phyloP scores from a whole-genome alignment of 345 rosid species.

The Erodium maritimum region DNA sequence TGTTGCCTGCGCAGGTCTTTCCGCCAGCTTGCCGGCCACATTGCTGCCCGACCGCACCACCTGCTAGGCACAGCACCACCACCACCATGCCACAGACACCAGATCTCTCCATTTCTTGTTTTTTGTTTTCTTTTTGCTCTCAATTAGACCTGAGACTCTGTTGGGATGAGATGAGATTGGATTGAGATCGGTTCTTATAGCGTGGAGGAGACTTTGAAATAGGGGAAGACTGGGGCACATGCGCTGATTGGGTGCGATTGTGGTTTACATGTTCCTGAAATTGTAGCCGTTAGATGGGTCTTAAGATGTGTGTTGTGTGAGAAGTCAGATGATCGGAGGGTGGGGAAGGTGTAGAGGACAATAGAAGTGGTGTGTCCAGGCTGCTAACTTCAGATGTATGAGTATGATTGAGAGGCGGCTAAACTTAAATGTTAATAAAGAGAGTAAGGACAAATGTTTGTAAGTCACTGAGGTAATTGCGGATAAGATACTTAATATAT shows the following conservation, averaged over 20 bases:
- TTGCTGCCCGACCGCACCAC: slow-evolving; percentile 12
- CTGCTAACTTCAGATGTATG: neutral
- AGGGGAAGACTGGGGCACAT: no score
- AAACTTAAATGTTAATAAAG: neutral
- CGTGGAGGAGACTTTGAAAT: neutral
- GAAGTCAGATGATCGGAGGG: neutral
- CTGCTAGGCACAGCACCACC: neutral
- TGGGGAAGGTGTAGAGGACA: neutral
- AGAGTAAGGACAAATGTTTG: neutral
- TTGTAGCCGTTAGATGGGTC: neutral
- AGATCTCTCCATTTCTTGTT: neutral
- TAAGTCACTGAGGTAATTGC: neutral
- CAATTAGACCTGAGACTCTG: no score
- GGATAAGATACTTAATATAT: no score
- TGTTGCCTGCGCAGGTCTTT: slow-evolving; percentile 6
- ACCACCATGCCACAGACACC: neutral
- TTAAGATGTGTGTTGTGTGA: no score
- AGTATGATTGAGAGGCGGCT: neutral
- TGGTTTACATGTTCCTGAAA: neutral
- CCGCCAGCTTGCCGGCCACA: slow-evolving; percentile 29
- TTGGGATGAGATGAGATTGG: no score
- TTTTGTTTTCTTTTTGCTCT: neutral
- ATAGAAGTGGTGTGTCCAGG: neutral
- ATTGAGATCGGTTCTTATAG: no score
- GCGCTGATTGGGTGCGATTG: no score